phyloP scores from a whole-genome alignment of 139 green algal genomes.

The Ulvella scutata region DNA sequence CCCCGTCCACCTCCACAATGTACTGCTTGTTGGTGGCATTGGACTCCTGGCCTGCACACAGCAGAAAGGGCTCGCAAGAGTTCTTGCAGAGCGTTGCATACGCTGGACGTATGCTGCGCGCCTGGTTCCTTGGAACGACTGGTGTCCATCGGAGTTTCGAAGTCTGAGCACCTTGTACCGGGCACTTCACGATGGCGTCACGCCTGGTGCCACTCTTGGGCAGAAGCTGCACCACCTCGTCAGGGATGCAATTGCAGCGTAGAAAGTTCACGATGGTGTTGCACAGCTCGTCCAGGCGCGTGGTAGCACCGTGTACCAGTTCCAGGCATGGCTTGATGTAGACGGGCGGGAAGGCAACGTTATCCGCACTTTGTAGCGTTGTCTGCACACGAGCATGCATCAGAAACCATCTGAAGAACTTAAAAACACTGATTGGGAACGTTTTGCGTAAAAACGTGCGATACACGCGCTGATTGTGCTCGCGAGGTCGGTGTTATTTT shows the following conservation, averaged over 20 bases:
- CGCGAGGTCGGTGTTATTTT: no score
- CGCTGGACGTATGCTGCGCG: no score
- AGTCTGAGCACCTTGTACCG: not conserved
- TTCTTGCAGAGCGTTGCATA: no score
- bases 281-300: not conserved
- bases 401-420: no score
- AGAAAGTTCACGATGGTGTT: not conserved
- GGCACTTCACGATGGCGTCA: not conserved
- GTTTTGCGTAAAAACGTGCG: no score
- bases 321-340: conserved; percentile 1
- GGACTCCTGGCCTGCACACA: not conserved
- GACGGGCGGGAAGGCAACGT: not conserved
- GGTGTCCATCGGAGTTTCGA: no score
- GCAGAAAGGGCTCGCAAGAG: no score
- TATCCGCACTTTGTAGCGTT: not conserved
- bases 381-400: no score
- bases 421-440: no score
- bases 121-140: no score
- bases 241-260: not conserved
- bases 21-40: not conserved
- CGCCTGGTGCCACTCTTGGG: not conserved
- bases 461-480: no score
- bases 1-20: not conserved
- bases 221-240: not conserved
- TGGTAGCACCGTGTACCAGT: not conserved